Evolutionary conservation across 768 basidiomycete species (phyloP), one percentile per base, ranked within the genome.

Genomic region (Austroboletus eburneus): DNA sequence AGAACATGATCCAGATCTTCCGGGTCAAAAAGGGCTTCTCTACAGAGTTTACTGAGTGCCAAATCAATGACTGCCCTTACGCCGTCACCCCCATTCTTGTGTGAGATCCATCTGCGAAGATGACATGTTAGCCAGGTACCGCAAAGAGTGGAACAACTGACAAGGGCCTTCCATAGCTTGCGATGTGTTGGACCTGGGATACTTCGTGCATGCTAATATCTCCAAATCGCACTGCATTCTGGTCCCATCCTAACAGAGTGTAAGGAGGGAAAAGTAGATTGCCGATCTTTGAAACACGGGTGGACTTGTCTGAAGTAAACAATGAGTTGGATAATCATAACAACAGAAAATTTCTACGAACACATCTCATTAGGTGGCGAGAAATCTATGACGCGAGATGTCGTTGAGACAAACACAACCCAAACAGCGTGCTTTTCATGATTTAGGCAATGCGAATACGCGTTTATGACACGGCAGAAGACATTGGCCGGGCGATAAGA

Each of bases 161-260:
- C 50, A 48, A 17, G 6, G 45, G 50, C 20, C 36, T 12, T 24
- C 46, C 45, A 10, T 36, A 52, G 8, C 37, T 21, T 34, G 9
- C 13, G 18, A 51, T 44, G 42, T 36, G 5, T 21, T 4, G 25
- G 29, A n/a, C 17, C 17, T 35, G 29, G 5, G 46, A 35, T 10
- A 48, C 30, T n/a, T 33, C 38, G 2, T 51, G 30, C 4, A 38
- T 18, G 7, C 9, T 3, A 9, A 32, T 18, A 2, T 18, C 13
- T 12, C 22, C 23, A 5, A 36, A 10, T 10, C 16, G 3, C 17
- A 7, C 4, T 14, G 48, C 17, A 13, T 36, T 39, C 14, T 45
- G 43, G 17, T 47, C 36, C 44, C 35, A 45, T 20, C 43, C 43
- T 7, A 49, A 13, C 17, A 16, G 39, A 2, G 43, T 41, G 33